Evolutionary conservation across 2,329 filamentous ascomycete genomes (phyloP), one percentile per base, ranked within the genome.

Genomic region (Fusarium humuli): DNA sequence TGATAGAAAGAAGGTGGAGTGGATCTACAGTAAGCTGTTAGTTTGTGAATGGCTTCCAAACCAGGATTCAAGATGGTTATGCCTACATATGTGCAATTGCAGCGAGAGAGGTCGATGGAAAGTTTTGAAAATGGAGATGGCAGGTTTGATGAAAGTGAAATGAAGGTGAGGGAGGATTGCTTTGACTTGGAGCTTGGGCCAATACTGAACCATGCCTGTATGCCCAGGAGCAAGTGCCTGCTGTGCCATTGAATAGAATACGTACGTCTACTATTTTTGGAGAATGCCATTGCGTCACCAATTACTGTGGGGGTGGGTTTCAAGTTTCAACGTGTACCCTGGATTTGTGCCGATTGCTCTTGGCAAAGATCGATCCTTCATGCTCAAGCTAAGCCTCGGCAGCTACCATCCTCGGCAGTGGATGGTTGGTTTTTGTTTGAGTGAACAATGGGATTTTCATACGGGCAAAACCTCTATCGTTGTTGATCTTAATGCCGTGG

Each of bases 231-330:
- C 23, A 27, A 18, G 23, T 6, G 22, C 22, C 23, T 41, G 48
- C 22, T 10, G 20, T 23, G 32, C 22, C 22, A n/a, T 25, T 34
- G 48, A 37, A 37, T n/a, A 37, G 34, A n/a, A 18, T 34, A 52
- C 48, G 41, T 56, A 48, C 30, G 29, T 64, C 16, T 37, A 32
- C 56, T 66, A 66, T 61, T 68, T 70, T 70, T 57, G 54, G 54
- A 34, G 4, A 27, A n/a, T 14, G 25, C 50, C 25, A 53, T 69
- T 71, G 67, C 67, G 67, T 70, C 67, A 70, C 66, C 37, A 54
- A 45, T 16, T 42, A 53, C 52, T 71, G 68, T 71, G 68, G 68
- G 63, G 68, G 52, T 68, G 67, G 64, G 48, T 57, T 71, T 67
- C 23, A 49, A 34, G 50, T 48, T 55, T 63, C 44, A 46, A 61